These are phyloP conservation scores for Gossypium stocksii DNA, from an alignment of 345 rosid species.

Conservation along the genomic window DNA sequence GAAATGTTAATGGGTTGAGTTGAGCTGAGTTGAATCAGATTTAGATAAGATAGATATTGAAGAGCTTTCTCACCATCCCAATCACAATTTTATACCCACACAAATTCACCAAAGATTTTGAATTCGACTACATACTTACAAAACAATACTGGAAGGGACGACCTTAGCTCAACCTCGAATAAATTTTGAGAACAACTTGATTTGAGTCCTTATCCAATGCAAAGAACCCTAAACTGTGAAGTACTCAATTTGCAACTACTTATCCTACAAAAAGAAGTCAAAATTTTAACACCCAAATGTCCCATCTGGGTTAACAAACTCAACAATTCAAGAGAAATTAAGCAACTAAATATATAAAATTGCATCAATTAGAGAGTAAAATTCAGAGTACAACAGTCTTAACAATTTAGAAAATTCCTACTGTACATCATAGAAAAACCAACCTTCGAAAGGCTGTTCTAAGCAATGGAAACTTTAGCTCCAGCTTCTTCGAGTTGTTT, in stretches of 20 bases:
- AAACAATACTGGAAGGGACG: no score
- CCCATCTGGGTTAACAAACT: not conserved
- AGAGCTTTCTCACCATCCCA: no score
- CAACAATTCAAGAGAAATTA: not conserved
- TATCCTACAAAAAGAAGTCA: no score
- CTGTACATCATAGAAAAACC: not conserved
- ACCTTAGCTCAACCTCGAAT: no score
- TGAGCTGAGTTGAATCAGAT: not conserved
- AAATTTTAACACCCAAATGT: not conserved
- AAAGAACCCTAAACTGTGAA: no score
- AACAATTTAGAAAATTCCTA: not conserved
- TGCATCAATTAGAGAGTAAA: not conserved
- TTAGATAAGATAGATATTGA: not conserved
- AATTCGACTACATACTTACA: no score
- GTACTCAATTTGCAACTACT: no score
- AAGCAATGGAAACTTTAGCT: constrained; percentile 58
- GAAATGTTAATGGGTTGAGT: not conserved
- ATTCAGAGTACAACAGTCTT: not conserved
- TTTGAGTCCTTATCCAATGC: no score
- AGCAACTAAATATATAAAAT: not conserved
- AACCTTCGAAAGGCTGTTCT: constrained; percentile 10
- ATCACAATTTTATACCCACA: no score
- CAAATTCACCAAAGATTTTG: no score
- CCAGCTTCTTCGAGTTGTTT: constrained; percentile 87
- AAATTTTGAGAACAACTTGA: no score